Percentiles rank a stretch among this genome's conserved stretches.
Conservation (phyloP, 2,329 filamentous ascomycete genomes). For the Fusarium robinianum region DNA sequence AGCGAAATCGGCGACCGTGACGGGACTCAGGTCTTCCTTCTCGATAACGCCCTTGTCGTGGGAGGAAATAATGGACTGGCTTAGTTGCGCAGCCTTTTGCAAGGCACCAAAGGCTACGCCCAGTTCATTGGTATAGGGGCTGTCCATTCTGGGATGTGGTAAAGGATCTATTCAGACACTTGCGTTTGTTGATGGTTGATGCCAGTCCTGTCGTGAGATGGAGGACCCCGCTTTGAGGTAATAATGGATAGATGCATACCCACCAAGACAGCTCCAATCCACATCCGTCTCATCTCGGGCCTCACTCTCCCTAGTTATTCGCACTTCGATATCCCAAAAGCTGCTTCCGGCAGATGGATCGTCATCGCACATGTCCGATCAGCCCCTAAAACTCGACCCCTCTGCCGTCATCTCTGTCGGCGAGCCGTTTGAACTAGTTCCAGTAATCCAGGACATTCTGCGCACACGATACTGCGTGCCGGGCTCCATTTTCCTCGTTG, state of each 20-base stretch:
- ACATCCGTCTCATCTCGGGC: conserved; percentile 6
- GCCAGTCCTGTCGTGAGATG: not conserved
- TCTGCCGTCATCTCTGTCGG: conserved; percentile 34
- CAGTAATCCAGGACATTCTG: conserved; percentile 54
- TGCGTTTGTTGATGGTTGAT: conserved; percentile 11
- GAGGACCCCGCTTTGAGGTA: conserved; percentile 31
- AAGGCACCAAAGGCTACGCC: conserved; percentile 49
- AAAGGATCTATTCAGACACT: not conserved
- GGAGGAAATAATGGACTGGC: conserved; percentile 52
- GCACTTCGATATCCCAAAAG: not conserved
- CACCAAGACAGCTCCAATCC: not conserved
- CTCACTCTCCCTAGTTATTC: not conserved
- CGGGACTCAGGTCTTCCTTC: conserved; percentile 61
- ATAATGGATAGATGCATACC: conserved; percentile 37
- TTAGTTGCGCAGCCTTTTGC: conserved; percentile 53
- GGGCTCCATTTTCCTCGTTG: conserved; percentile 56
- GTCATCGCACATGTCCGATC: conserved; percentile 32
- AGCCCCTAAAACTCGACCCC: conserved; percentile 31
- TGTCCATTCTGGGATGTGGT: conserved; percentile 53
- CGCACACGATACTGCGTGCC: conserved; percentile 53
- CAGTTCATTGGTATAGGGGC: conserved; percentile 49
- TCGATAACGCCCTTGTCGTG: conserved; percentile 55
- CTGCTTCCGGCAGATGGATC: conserved; percentile 17
- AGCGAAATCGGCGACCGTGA: conserved; percentile 64
- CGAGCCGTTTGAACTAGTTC: conserved; percentile 39